A percentile compares a stretch with the other conserved stretches of the same genome.
These are phyloP conservation scores for Candida pseudoglaebosa DNA, from an alignment of 805 yeast species.

Conservation along the genomic window DNA sequence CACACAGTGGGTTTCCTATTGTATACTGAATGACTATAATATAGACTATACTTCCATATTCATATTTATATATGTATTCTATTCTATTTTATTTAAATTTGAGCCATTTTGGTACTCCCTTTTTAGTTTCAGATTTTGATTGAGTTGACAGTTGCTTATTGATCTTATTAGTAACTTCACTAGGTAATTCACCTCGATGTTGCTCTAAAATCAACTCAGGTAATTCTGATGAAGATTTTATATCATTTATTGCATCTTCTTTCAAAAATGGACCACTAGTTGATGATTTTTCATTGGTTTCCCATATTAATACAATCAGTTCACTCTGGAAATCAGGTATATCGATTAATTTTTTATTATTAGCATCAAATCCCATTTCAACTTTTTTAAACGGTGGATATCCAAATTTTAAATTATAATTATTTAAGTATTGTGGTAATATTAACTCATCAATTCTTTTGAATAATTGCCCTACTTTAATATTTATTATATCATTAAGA, in stretches of 20 bases:
- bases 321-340: slow-evolving; percentile 29
- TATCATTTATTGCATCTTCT: slow-evolving; percentile 10
- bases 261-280: slow-evolving; percentile 26
- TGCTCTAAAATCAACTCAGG: slow-evolving; percentile 35
- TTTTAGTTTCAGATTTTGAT: not conserved
- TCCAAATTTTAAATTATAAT: slow-evolving; percentile 30
- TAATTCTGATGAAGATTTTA: slow-evolving; percentile 24
- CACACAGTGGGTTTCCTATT: no score
- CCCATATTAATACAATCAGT: slow-evolving; percentile 35
- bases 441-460: slow-evolving; percentile 33
- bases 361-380: slow-evolving; percentile 22
- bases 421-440: slow-evolving; percentile 22
- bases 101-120: slow-evolving; percentile 23
- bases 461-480: slow-evolving; percentile 34
- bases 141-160: slow-evolving; percentile 1
- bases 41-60: no score
- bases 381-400: slow-evolving; percentile 36
- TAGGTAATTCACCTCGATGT: slow-evolving; percentile 29
- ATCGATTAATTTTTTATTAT: slow-evolving; percentile 22
- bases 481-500: slow-evolving; percentile 15
- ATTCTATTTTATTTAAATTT: slow-evolving; percentile 14
- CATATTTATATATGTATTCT: no score
- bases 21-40: no score
- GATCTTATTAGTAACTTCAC: slow-evolving; percentile 12
- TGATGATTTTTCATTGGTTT: slow-evolving; percentile 12